Evolutionary conservation across 306 rosid genomes (phyloP).

Genomic region (Gynostemma pentaphyllum): DNA sequence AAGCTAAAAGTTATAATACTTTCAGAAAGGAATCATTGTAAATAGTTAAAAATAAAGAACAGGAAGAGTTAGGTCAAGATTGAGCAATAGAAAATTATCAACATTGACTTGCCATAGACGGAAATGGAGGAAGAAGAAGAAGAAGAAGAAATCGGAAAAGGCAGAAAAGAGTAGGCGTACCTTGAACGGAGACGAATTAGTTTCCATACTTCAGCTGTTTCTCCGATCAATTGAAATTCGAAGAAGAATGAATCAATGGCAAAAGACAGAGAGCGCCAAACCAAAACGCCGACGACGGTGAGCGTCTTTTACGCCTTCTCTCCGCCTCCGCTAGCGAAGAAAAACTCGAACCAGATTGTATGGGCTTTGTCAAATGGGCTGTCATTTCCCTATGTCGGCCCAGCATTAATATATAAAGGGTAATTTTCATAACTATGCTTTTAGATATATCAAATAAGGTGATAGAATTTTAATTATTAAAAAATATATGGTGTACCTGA

Average conservation of each 20-base stretch:
- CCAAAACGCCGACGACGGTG: no score
- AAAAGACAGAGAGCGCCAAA: no score
- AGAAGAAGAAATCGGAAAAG: background rate
- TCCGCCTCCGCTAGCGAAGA: no score
- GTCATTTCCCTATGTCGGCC: no score
- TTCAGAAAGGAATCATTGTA: background rate
- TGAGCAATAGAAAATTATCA: background rate
- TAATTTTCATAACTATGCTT: no score
- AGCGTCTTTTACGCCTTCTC: background rate
- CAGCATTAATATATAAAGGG: no score
- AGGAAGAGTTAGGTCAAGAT: background rate
- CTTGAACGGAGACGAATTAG: slow-evolving; percentile 7
- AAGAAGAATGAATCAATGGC: background rate
- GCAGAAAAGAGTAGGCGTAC: background rate
- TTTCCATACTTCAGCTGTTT: background rate
- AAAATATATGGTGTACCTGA: no score
- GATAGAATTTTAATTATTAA: no score
- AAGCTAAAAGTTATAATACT: background rate
- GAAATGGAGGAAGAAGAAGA: background rate
- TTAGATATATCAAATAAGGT: no score
- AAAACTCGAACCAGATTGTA: no score
- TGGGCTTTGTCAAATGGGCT: no score
- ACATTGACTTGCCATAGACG: background rate
- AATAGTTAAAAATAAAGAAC: background rate
- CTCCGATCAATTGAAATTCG: background rate